phyloP scores from a whole-genome alignment of 257 asterid genomes.

The Solanum chilense region DNA sequence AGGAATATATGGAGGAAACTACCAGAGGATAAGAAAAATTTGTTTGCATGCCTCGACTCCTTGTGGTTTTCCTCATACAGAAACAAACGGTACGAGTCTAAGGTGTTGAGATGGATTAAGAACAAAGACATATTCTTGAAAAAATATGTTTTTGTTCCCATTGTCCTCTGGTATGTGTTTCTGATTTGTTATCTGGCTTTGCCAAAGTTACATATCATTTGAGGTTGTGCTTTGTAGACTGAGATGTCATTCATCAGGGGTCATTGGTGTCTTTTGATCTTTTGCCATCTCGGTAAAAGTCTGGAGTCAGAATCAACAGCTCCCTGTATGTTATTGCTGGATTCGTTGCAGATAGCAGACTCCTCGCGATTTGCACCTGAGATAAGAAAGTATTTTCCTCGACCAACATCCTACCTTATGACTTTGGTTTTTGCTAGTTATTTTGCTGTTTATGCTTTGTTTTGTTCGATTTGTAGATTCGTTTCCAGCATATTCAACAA shows the following conservation, averaged over 20 bases:
- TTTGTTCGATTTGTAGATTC: conserved; percentile 24
- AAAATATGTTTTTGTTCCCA: conserved; percentile 57
- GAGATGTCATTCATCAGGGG: conserved; percentile 29
- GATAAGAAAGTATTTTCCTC: conserved; percentile 40
- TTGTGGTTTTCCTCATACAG: conserved; percentile 41
- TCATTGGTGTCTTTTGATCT: conserved; percentile 77
- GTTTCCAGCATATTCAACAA: conserved; percentile 30
- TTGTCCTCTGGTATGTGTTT: conserved; percentile 49
- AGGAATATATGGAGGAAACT: conserved; percentile 41
- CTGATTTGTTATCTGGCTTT: neutral
- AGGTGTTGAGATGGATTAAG: conserved; percentile 54
- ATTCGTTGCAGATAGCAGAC: conserved; percentile 33
- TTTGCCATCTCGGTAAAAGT: conserved; percentile 51
- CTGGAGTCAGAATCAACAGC: conserved; percentile 11
- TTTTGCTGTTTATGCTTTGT: neutral
- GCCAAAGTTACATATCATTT: neutral
- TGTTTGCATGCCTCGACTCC: conserved; percentile 31
- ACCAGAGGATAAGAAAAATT: conserved; percentile 38
- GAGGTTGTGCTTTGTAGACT: neutral
- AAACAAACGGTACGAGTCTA: neutral
- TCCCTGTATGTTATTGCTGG: conserved; percentile 64
- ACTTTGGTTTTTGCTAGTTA: neutral
- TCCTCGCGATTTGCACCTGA: conserved; percentile 37
- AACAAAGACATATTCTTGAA: conserved; percentile 26
- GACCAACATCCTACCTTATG: neutral